Evolutionary conservation across 805 yeast genomes (phyloP), one percentile per base, ranked within the genome.

Genomic region (Lachancea meyersii): DNA sequence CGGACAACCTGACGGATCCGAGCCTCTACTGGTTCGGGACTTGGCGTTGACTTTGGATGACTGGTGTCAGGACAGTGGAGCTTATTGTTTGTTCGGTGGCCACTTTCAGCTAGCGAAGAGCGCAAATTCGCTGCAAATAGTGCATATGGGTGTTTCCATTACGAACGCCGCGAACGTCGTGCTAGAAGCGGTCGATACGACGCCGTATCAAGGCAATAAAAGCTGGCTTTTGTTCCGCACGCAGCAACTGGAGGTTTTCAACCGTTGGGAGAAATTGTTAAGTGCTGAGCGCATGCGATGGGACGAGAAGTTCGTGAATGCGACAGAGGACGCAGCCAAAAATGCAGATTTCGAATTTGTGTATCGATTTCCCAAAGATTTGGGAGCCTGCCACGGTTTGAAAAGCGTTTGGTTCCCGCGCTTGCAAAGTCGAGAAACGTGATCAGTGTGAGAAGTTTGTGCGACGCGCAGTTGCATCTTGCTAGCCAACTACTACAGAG

Each of bases 11-110:
- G 43, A 31, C 16, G 38, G 38, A 8, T 5, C 31, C 20, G 35
- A 31, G 13, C 38, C 35, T 3, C 35, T 41, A 28, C 31, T 41
- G 31, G 16, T 21, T 7, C 35, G 34, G 18, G 31, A 28, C 20
- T 19, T 42, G 20, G 38, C 45, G 6, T 21, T 26, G 14, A 18
- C 18, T n/a, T 16, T 42, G 20, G 30, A 36, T 24, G 41, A 42
- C 41, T 42, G 45, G 45, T 36, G 37, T n/a, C 9, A 37, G 13
- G 10, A 20, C 11, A 17, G 18, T n/a, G 45, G 45, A 4, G 28
- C 16, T 8, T 42, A 37, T 31, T 35, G 44, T 30, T n/a, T 41
- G 5, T 26, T n/a, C 22, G 35, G 33, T 21, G 44, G 44, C 18
- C 14, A 14, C 34, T 7, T 41, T 17, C n/a, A 26, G 24, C 19